phyloP scores from a whole-genome alignment of 805 yeast species.

The Cyberlindnera subsufficiens region DNA sequence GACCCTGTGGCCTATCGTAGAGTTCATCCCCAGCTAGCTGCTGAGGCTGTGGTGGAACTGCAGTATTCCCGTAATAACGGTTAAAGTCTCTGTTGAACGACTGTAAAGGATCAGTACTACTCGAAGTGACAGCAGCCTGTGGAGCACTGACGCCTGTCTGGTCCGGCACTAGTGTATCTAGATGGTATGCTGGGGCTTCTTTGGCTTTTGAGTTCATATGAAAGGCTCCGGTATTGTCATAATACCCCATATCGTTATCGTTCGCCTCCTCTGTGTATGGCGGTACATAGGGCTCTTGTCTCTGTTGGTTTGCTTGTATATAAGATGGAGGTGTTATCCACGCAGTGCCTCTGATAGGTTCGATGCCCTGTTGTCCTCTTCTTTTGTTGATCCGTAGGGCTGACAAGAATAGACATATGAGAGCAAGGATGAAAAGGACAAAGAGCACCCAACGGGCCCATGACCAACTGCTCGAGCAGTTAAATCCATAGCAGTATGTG shows the following conservation, averaged over 20 bases:
- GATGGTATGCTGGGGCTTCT: constrained; percentile 8
- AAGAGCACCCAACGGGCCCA: constrained; percentile 37
- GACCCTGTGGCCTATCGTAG: constrained; percentile 19
- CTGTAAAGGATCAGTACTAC: constrained; percentile 11
- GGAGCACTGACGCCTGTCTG: constrained; percentile 16
- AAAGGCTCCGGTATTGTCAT: constrained; percentile 19
- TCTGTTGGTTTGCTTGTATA: constrained; percentile 27
- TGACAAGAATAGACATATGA: constrained; percentile 40
- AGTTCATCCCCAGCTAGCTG: background rate
- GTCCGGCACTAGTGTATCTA: constrained; percentile 19
- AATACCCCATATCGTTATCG: constrained; percentile 70
- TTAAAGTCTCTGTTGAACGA: constrained; percentile 23
- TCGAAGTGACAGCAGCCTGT: background rate
- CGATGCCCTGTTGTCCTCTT: constrained; percentile 37
- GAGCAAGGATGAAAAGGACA: constrained; percentile 48
- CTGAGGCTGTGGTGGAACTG: background rate
- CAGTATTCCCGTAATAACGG: constrained; percentile 14
- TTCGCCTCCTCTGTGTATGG: constrained; percentile 61
- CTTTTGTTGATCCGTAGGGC: constrained; percentile 51
- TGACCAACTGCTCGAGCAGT: constrained; percentile 13
- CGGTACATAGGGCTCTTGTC: constrained; percentile 57
- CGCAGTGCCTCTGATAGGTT: constrained; percentile 69
- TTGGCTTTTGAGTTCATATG: constrained; percentile 29
- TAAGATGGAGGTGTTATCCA: constrained; percentile 89
- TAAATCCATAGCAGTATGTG: constrained; percentile 17